Evolutionary conservation across 176 grass and related monocot species (phyloP).

Genomic region (Carex kokanica): DNA sequence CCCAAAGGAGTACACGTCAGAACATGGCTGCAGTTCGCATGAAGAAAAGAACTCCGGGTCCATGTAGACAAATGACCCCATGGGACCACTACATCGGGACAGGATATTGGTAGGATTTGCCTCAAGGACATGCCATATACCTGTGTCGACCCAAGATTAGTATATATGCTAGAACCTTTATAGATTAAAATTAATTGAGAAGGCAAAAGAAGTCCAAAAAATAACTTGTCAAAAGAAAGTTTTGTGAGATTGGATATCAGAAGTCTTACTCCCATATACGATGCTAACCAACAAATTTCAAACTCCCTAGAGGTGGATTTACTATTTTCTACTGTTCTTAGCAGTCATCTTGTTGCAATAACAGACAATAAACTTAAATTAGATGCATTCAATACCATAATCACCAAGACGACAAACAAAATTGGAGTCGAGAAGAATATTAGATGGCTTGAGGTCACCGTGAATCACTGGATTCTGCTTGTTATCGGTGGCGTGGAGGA

Average conservation of each 20-base stretch:
- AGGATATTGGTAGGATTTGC: conserved; percentile 56
- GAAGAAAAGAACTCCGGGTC: conserved; percentile 70
- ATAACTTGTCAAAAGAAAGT: background rate
- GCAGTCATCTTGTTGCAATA: background rate
- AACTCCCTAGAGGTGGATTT: background rate
- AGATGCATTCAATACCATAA: conserved; percentile 42
- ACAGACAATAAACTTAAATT: background rate
- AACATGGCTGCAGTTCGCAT: conserved; percentile 53
- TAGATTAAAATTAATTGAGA: background rate
- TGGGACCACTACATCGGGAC: conserved; percentile 63
- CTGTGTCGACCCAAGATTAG: background rate
- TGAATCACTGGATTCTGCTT: conserved; percentile 54
- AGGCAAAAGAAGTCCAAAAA: background rate
- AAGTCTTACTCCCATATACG: background rate
- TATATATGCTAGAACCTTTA: background rate
- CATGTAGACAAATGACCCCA: conserved; percentile 74
- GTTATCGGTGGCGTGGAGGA: conserved; percentile 48
- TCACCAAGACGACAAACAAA: conserved; percentile 47
- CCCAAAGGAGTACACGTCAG: conserved; percentile 74
- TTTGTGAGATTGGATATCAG: background rate
- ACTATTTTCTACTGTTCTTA: background rate
- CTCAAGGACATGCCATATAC: conserved; percentile 33
- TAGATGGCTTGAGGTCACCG: conserved; percentile 61
- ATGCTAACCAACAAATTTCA: background rate
- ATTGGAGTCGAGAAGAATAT: conserved; percentile 48